A percentile compares a stretch with the other conserved stretches of the same genome.
Evolutionary conservation across 2,329 filamentous ascomycete species (phyloP).

Genomic region (Cytospora paraplurivora): DNA sequence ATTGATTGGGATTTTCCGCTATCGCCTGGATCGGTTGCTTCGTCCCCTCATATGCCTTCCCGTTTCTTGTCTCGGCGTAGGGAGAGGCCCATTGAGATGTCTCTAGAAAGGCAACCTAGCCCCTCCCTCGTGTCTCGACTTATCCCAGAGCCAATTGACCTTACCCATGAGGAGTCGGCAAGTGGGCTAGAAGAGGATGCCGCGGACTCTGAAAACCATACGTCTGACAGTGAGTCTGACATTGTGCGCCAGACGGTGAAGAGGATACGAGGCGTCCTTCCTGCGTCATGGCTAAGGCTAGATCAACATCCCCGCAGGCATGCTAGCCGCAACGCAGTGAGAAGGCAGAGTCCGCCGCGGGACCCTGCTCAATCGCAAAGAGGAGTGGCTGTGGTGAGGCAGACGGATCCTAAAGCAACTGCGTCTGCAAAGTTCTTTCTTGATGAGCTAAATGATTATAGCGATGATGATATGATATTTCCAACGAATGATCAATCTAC

Average conservation of each 20-base stretch:
- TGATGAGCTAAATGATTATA: constrained; percentile 20
- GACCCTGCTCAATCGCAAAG: constrained; percentile 43
- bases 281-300: constrained; percentile 67
- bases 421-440: constrained; percentile 1
- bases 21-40: constrained; percentile 13
- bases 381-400: constrained; percentile 38
- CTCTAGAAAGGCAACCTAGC: background rate
- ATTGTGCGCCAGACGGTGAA: constrained; percentile 43
- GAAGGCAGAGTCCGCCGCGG: constrained; percentile 37
- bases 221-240: constrained; percentile 47
- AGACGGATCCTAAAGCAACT: background rate
- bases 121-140: background rate
- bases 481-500: background rate
- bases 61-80: background rate
- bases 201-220: constrained; percentile 33
- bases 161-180: constrained; percentile 22
- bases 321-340: constrained; percentile 35
- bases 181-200: constrained; percentile 19
- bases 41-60: background rate
- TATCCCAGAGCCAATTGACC: constrained; percentile 11
- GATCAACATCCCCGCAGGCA: constrained; percentile 50
- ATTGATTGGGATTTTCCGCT: constrained; percentile 20
- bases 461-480: constrained; percentile 10
- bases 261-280: constrained; percentile 62
- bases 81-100: background rate